Conservation (phyloP, 2,329 filamentous ascomycete species). For the Sarocladiaceae sp. region DNA sequence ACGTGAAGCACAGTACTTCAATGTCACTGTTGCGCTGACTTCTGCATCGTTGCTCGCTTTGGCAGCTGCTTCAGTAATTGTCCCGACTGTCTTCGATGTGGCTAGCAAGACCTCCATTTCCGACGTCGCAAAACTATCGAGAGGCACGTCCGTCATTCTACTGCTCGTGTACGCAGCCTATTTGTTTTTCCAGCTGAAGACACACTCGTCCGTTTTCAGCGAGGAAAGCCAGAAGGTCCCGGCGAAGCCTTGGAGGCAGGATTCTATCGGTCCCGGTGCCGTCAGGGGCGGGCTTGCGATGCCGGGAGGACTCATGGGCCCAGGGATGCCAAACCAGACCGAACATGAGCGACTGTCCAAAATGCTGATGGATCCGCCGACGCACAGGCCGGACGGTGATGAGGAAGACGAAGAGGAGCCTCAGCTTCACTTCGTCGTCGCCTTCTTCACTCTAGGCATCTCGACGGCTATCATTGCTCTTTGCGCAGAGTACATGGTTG, state of each 20-base stretch:
- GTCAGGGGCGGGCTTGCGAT: constrained; percentile 33
- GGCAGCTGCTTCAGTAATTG: constrained; percentile 74
- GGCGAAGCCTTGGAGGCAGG: constrained; percentile 41
- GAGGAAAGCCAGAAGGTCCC: constrained; percentile 71
- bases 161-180: constrained; percentile 79
- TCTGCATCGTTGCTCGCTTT: constrained; percentile 75
- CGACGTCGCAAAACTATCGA: constrained; percentile 58
- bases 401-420: constrained; percentile 68
- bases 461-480: constrained; percentile 75
- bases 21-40: constrained; percentile 85
- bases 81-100: constrained; percentile 78
- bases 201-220: constrained; percentile 75
- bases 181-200: constrained; percentile 86
- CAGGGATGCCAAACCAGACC: constrained; percentile 24
- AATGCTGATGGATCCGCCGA: constrained; percentile 27
- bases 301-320: constrained; percentile 32
- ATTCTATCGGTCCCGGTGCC: constrained; percentile 22
- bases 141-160: constrained; percentile 72
- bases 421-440: constrained; percentile 65
- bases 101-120: constrained; percentile 31
- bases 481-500: constrained; percentile 74
- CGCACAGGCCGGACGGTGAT: constrained; percentile 34
- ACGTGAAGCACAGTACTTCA: constrained; percentile 80
- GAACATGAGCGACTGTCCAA: constrained; percentile 39
- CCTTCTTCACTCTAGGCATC: constrained; percentile 62